Base-by-base conservation (phyloP, 176 grass and related monocot genomes). In the Carex scoparia region DNA sequence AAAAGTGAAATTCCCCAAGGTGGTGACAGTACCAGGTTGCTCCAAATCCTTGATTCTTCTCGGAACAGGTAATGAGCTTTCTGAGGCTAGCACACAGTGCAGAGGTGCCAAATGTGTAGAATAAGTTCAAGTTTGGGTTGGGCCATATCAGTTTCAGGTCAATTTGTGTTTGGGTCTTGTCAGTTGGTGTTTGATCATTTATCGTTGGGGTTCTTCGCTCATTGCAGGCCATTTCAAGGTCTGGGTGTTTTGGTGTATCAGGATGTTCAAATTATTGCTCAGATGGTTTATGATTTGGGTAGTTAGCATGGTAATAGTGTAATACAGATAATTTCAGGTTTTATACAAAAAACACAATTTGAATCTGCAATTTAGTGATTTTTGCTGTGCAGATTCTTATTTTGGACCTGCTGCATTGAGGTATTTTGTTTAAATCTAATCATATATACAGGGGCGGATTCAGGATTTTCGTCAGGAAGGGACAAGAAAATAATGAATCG, bases 1-100 rank as follows among this genome's bases (percentile, higher is more conserved):
- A 65, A 89, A 94, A 75, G 92, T 97, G 74, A 92, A 88, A 78
- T 97, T 97, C 42, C 85, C 90, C 51, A 87, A 85, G 69, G 94
- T 90, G 54, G 28, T 92, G 74, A 86, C 49, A 13, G 88, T 92
- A 87, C 88, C 92, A 19, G 92, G 90, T 61, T 84, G 82, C 77
- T 64, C 69, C 10, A 84, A 85, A 42, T 81, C 88, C 57, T 79
- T 97, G 46, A 16, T 88, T 87, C 72, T 94, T 73, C 86, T 97
- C 48, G 94, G 94, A 51, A 90, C 88, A 94, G 92, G 94, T 97
- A 89, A 18, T 84, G 0, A 23, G 23, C 49, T 33, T 78, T 78
- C 5, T 57, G 48, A 33, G 23, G 2, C 33, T 32, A 28, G 5
- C n/a, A 33, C 14, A 35, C 10, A 13, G 9, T 28, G 40, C 28